phyloP scores from a whole-genome alignment of 192 early-diverging fungal genomes.

The Backusella circina region DNA sequence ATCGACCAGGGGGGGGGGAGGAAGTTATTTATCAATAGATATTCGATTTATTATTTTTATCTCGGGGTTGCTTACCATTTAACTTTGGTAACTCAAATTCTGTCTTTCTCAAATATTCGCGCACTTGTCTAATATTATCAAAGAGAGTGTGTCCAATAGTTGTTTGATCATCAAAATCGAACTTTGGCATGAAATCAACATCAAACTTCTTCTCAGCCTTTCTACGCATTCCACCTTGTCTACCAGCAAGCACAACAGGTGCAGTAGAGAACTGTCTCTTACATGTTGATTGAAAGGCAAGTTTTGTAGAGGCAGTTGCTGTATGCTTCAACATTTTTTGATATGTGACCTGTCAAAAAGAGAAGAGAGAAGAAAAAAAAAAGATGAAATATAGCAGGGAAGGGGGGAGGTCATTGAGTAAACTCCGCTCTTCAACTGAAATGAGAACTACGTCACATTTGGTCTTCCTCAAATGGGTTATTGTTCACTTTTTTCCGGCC shows the following conservation, averaged over 20 bases:
- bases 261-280: slow-evolving; percentile 10
- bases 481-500: not conserved
- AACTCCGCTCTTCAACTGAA: not conserved
- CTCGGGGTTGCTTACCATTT: slow-evolving; percentile 34
- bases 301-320: not conserved
- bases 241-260: slow-evolving; percentile 7
- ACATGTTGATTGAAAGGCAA: not conserved
- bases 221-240: slow-evolving; percentile 12
- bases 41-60: not conserved
- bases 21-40: too few species aligned
- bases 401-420: too few species aligned
- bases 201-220: slow-evolving; percentile 41
- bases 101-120: slow-evolving; percentile 53
- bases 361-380: not conserved
- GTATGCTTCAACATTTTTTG: not conserved
- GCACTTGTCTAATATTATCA: slow-evolving; percentile 47
- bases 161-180: slow-evolving; percentile 54
- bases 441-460: not conserved
- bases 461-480: not conserved
- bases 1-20: not conserved
- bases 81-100: slow-evolving; percentile 59
- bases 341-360: not conserved
- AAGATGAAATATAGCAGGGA: not conserved
- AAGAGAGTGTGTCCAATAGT: slow-evolving; percentile 48
- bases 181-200: slow-evolving; percentile 45